Percentiles rank a stretch among this genome's conserved stretches.
Conservation (phyloP, 768 basidiomycete genomes). For the Podaxis sp. region DNA sequence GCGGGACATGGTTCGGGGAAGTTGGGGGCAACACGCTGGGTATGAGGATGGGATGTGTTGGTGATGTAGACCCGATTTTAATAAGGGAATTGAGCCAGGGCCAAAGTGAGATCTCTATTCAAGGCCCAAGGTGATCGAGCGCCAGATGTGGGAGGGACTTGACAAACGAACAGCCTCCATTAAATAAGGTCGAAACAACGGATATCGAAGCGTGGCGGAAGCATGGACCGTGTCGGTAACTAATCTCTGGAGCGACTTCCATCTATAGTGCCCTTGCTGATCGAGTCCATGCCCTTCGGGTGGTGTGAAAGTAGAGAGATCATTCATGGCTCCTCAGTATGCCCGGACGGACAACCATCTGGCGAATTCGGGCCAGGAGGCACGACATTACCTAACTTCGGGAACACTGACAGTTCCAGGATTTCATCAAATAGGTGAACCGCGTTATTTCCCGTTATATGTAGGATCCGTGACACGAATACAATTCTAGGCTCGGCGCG, state of each 20-base stretch:
- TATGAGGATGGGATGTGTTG: slow-evolving; percentile 1
- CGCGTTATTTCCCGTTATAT: neutral
- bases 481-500: neutral
- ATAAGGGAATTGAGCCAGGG: slow-evolving; percentile 31
- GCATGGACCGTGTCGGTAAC: slow-evolving; percentile 24
- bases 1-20: neutral
- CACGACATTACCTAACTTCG: slow-evolving; percentile 9
- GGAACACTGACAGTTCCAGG: slow-evolving; percentile 1
- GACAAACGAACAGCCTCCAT: slow-evolving; percentile 36
- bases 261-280: slow-evolving; percentile 5
- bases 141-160: slow-evolving; percentile 29
- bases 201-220: slow-evolving; percentile 26
- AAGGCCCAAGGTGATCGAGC: slow-evolving; percentile 30
- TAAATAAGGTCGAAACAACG: slow-evolving; percentile 27
- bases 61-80: slow-evolving; percentile 25
- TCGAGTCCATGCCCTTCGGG: slow-evolving; percentile 13
- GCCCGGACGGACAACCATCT: slow-evolving; percentile 12
- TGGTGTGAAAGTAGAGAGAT: neutral
- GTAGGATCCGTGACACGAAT: slow-evolving; percentile 3
- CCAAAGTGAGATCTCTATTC: slow-evolving; percentile 27
- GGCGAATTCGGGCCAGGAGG: neutral
- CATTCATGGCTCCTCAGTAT: neutral
- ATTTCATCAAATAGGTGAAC: neutral
- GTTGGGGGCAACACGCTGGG: neutral
- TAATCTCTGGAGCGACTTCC: neutral